Percentiles rank a stretch among this genome's conserved stretches.
These are phyloP conservation scores for Tuber borchii DNA, from an alignment of 495 filamentous ascomycete species.

Conservation along the genomic window DNA sequence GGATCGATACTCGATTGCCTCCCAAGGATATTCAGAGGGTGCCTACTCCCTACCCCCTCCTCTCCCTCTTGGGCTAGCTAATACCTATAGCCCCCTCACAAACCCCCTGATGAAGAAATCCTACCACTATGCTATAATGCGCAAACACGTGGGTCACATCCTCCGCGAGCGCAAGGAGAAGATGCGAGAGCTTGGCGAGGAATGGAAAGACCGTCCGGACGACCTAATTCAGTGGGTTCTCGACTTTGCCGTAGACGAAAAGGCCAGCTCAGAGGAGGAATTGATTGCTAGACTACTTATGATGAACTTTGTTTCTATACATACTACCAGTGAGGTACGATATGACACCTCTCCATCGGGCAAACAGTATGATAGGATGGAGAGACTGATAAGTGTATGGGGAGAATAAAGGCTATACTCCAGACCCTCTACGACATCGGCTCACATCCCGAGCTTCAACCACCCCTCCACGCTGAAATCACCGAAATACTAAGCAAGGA, in stretches of 20 bases:
- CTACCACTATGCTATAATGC: neutral
- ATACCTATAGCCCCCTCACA: neutral
- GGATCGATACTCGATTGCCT: constrained; percentile 30
- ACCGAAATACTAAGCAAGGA: constrained; percentile 18
- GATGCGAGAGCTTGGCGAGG: constrained; percentile 23
- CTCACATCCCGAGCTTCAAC: constrained; percentile 23
- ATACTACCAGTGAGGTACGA: constrained; percentile 31
- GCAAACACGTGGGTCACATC: constrained; percentile 24
- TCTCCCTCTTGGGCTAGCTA: neutral
- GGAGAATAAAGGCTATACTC: constrained; percentile 13
- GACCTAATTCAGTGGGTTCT: constrained; percentile 39
- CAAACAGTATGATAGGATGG: neutral
- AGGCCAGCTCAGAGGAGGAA: constrained; percentile 15
- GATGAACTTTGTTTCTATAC: constrained; percentile 39
- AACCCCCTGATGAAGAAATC: neutral
- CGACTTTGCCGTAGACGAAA: constrained; percentile 25
- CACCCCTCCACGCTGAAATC: constrained; percentile 34
- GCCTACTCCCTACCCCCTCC: neutral
- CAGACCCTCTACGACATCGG: constrained; percentile 34
- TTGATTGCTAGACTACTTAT: constrained; percentile 32
- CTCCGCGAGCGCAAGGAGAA: constrained; percentile 35
- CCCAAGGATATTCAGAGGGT: constrained; percentile 21
- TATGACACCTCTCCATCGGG: neutral
- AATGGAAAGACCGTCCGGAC: constrained; percentile 36
- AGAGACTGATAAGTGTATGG: neutral